These are phyloP conservation scores for Aureobasidium sp. DNA, from an alignment of 2,329 filamentous ascomycete species.

Conservation along the genomic window DNA sequence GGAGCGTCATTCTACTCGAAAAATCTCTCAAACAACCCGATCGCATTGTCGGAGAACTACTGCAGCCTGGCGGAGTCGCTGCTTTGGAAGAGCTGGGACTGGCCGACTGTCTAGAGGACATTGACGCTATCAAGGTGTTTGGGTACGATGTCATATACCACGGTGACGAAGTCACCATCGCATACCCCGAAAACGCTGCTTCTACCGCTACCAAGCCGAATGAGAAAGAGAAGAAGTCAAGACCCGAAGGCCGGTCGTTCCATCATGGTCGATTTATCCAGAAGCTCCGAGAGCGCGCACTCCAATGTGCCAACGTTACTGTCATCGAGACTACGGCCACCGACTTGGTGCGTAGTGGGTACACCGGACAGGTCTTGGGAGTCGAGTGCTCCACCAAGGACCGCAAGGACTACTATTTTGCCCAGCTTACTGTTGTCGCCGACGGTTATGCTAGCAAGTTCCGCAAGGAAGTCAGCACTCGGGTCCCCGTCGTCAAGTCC, in stretches of 20 bases:
- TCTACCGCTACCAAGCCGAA: slow-evolving; percentile 28
- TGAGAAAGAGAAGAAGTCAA: slow-evolving; percentile 28
- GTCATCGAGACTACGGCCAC: slow-evolving; percentile 84
- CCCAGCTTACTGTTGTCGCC: slow-evolving; percentile 74
- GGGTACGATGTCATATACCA: slow-evolving; percentile 87
- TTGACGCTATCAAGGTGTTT: slow-evolving; percentile 72
- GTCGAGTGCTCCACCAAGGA: slow-evolving; percentile 59
- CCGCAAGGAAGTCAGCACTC: slow-evolving; percentile 65
- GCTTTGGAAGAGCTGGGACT: slow-evolving; percentile 76
- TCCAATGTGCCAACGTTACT: slow-evolving; percentile 71
- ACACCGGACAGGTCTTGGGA: slow-evolving; percentile 66
- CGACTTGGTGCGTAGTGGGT: slow-evolving; percentile 61
- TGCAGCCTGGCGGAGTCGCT: slow-evolving; percentile 83
- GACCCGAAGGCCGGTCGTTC: slow-evolving; percentile 69
- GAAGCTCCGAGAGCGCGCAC: slow-evolving; percentile 67
- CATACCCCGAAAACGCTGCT: slow-evolving; percentile 61
- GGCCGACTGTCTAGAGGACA: slow-evolving; percentile 71
- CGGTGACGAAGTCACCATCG: slow-evolving; percentile 61
- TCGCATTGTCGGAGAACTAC: slow-evolving; percentile 87
- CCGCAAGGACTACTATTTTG: slow-evolving; percentile 71
- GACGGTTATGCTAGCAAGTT: slow-evolving; percentile 93
- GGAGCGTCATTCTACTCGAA: slow-evolving; percentile 85
- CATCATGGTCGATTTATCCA: slow-evolving; percentile 92
- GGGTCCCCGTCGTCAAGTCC: slow-evolving; percentile 61
- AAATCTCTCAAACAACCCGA: slow-evolving; percentile 84